phyloP scores from a whole-genome alignment of 1,284 basidiomycete species.

The Phellinidium pouzarii region DNA sequence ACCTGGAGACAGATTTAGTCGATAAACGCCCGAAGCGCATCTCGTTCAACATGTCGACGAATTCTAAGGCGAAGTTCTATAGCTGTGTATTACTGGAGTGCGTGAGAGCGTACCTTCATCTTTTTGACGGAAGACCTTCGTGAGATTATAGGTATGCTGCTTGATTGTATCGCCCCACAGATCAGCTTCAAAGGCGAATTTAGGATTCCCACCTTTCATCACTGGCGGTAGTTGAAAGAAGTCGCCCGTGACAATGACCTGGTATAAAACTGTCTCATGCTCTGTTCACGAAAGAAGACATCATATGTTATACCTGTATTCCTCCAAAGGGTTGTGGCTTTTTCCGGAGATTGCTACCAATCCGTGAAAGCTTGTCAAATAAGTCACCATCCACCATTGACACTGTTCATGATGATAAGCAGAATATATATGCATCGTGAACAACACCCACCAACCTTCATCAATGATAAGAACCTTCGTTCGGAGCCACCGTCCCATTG shows the following conservation, averaged over 20 bases:
- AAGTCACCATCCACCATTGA: constrained; percentile 96
- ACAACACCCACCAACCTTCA: constrained; percentile 55
- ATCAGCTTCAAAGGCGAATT: constrained; percentile 86
- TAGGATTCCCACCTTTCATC: constrained; percentile 37
- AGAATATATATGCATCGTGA: neutral
- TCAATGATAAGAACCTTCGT: constrained; percentile 89
- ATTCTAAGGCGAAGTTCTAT: constrained; percentile 40
- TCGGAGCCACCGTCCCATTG: constrained; percentile 60
- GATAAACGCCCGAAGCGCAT: constrained; percentile 81
- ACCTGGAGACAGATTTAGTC: constrained; percentile 48
- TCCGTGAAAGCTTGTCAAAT: constrained; percentile 75
- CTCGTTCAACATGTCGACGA: constrained; percentile 86
- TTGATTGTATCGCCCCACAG: constrained; percentile 77
- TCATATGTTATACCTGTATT: constrained; percentile 60
- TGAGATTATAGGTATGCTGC: constrained; percentile 73
- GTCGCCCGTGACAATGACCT: constrained; percentile 89
- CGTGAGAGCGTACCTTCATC: constrained; percentile 30
- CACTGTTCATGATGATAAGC: constrained; percentile 41
- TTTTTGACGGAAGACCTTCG: constrained; percentile 80
- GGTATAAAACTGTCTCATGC: constrained; percentile 8
- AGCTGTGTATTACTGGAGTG: neutral
- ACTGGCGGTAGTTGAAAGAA: constrained; percentile 98
- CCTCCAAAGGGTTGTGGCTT: constrained; percentile 81
- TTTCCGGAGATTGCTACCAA: constrained; percentile 61
- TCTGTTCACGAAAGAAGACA: neutral